These are phyloP conservation scores for Nakazawaea anatomiae DNA, from an alignment of 805 yeast genomes.

Conservation along the genomic window DNA sequence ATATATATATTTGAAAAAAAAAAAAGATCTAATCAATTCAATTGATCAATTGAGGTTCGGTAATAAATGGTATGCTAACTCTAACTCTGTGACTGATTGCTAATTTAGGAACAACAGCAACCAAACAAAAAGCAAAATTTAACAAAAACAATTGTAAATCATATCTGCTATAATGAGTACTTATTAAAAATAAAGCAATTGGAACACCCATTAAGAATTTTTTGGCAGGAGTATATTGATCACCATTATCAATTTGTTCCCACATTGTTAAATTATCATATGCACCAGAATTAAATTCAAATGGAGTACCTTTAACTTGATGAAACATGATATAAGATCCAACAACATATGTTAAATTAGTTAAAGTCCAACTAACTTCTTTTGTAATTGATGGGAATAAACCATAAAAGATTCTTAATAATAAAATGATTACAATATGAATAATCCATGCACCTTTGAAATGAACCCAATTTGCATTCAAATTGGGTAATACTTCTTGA, in stretches of 20 bases:
- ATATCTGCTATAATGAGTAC: conserved; percentile 88
- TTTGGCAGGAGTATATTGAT: conserved; percentile 94
- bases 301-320: conserved; percentile 94
- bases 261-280: conserved; percentile 96
- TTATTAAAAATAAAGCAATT: conserved; percentile 72
- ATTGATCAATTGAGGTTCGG: conserved; percentile 26
- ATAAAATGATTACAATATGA: conserved; percentile 74
- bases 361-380: conserved; percentile 90
- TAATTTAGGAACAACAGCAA: conserved; percentile 88
- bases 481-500: conserved; percentile 80
- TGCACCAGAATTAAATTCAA: conserved; percentile 94
- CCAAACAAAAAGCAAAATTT: conserved; percentile 74
- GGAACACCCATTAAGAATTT: conserved; percentile 93
- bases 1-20: too few relatives aligned
- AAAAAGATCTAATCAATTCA: too few relatives aligned
- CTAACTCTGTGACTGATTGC: conserved; percentile 78
- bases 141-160: conserved; percentile 72
- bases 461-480: conserved; percentile 95
- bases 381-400: conserved; percentile 74
- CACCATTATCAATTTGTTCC: conserved; percentile 91
- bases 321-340: conserved; percentile 97
- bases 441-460: conserved; percentile 95
- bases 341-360: conserved; percentile 82
- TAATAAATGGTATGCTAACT: conserved; percentile 48
- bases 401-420: conserved; percentile 73